Conservation (phyloP, 1,284 basidiomycete genomes). For the Trichosporon sp. region DNA sequence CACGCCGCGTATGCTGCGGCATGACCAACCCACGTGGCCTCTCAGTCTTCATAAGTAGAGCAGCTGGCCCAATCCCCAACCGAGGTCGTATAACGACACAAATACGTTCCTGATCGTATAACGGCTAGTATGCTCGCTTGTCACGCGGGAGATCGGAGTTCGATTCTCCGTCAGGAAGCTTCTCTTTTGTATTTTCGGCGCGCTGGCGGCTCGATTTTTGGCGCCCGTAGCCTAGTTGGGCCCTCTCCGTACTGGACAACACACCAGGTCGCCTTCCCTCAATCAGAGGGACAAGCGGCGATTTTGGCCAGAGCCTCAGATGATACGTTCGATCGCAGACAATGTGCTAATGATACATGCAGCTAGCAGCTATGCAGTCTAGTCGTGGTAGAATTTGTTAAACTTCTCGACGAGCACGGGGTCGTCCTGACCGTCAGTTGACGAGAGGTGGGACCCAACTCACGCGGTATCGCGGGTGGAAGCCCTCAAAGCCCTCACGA, state of each 20-base stretch:
- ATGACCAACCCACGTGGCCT: no score
- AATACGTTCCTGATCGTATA: not conserved
- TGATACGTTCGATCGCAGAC: no score
- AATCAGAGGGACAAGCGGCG: no score
- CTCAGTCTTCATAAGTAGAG: not conserved
- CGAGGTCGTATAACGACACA: not conserved
- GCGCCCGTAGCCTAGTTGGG: no score
- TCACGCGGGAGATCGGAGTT: slow-evolving; percentile 4
- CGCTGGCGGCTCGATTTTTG: not conserved
- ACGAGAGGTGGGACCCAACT: slow-evolving; percentile 3
- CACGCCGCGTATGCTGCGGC: no score
- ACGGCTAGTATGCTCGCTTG: slow-evolving; percentile 4
- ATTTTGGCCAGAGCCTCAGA: no score
- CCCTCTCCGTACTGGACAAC: no score
- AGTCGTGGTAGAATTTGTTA: slow-evolving; percentile 46
- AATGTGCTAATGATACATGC: not conserved
- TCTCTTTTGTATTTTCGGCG: not conserved
- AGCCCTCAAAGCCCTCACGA: slow-evolving; percentile 46
- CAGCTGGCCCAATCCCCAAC: no score
- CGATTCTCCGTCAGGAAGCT: slow-evolving; percentile 2
- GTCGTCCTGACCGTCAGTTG: slow-evolving; percentile 34
- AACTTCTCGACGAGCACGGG: slow-evolving; percentile 46
- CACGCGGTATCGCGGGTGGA: slow-evolving; percentile 44
- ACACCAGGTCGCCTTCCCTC: no score
- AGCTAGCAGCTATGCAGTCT: not conserved